These are phyloP conservation scores for Coemansia sp. DNA, from an alignment of 192 early-diverging fungal species.

Conservation along the genomic window DNA sequence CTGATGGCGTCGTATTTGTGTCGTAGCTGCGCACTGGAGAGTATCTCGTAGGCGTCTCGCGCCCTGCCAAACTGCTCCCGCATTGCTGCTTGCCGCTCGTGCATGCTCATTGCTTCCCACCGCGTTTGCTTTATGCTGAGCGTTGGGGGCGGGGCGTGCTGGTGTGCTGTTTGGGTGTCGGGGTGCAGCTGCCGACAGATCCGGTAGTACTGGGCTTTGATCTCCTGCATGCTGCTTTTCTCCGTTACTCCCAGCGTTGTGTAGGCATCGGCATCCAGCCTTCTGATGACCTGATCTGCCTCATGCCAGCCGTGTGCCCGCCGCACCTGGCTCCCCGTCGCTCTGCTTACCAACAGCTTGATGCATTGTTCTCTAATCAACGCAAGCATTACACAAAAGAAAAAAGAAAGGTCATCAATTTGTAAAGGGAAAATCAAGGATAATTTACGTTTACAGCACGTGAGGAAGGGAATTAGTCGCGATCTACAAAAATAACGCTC, in stretches of 20 bases:
- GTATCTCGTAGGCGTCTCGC: conserved; percentile 27
- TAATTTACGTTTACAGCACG: neutral
- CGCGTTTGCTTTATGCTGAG: conserved; percentile 2
- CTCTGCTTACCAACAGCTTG: no score
- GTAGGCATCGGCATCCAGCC: conserved; percentile 24
- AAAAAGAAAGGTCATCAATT: neutral
- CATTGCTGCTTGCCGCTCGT: conserved; percentile 7
- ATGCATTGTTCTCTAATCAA: neutral
- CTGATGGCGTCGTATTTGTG: conserved; percentile 10
- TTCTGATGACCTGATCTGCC: conserved; percentile 10
- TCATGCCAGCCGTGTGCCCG: conserved; percentile 9
- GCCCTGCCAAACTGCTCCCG: conserved; percentile 25
- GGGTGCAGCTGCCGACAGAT: conserved; percentile 44
- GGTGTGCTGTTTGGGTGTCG: conserved; percentile 10
- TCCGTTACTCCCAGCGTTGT: conserved; percentile 19
- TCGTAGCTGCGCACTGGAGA: conserved; percentile 17
- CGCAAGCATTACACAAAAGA: neutral
- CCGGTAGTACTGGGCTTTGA: conserved; percentile 37
- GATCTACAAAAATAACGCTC: neutral
- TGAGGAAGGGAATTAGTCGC: neutral
- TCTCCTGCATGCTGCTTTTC: conserved; percentile 14
- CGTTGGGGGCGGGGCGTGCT: conserved; percentile 1
- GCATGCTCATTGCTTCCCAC: conserved; percentile 16
- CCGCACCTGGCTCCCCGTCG: neutral
- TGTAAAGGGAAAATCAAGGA: neutral